phyloP scores from a whole-genome alignment of 2,329 filamentous ascomycete genomes.

The Colletotrichum cereale region DNA sequence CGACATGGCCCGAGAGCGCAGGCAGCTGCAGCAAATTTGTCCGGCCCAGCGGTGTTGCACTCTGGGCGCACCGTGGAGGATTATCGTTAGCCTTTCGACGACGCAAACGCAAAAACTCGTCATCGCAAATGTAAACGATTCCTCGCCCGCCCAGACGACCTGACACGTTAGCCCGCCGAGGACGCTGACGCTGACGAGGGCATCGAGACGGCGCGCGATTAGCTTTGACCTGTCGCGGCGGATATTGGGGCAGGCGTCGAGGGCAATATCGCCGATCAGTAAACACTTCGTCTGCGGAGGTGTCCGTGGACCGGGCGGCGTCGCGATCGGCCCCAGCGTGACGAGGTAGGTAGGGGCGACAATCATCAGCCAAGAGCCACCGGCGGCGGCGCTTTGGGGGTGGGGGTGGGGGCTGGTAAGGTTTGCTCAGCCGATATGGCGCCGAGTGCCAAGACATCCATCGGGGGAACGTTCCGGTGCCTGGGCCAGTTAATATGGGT shows the following conservation, averaged over 20 bases:
- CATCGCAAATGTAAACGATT: constrained; percentile 23
- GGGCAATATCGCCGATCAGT: constrained; percentile 18
- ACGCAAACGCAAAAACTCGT: constrained; percentile 33
- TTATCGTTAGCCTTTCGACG: constrained; percentile 31
- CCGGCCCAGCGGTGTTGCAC: constrained; percentile 10
- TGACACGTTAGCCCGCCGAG: constrained; percentile 33
- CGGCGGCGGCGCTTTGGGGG: not conserved
- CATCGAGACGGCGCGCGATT: constrained; percentile 15
- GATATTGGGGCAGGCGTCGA: constrained; percentile 27
- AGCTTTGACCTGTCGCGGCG: constrained; percentile 18
- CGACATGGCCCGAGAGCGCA: constrained; percentile 17
- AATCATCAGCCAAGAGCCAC: not conserved
- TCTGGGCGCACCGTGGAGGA: constrained; percentile 15
- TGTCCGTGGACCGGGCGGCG: constrained; percentile 1
- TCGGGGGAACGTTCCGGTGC: constrained; percentile 15
- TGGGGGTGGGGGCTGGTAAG: not conserved
- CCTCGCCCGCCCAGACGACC: constrained; percentile 13
- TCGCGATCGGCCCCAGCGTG: not conserved
- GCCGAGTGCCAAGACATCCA: not conserved
- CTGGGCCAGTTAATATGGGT: constrained; percentile 13
- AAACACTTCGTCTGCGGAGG: not conserved
- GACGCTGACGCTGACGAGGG: constrained; percentile 25
- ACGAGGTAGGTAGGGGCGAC: not conserved
- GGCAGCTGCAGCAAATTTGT: constrained; percentile 19
- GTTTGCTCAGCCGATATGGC: constrained; percentile 21